Evolutionary conservation across 805 yeast genomes (phyloP).

Genomic region (Lipomyces spencermartinsiae): DNA sequence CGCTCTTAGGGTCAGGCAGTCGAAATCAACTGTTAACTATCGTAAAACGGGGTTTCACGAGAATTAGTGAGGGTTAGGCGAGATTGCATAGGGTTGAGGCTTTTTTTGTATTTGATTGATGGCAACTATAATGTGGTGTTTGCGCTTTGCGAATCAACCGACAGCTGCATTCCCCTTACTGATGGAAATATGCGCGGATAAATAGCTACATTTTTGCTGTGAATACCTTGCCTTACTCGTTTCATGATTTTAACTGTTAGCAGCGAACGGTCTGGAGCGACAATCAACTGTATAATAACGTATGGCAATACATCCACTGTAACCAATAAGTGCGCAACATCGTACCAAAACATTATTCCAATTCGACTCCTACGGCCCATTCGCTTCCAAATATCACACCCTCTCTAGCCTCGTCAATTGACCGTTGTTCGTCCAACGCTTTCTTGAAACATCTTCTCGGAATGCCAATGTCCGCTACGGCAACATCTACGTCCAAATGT

Average conservation of each 20-base stretch:
- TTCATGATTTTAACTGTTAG: background rate
- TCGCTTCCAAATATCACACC: slow-evolving; percentile 39
- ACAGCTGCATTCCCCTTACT: background rate
- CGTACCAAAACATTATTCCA: slow-evolving; percentile 17
- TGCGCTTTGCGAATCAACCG: background rate
- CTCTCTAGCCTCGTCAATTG: slow-evolving; percentile 26
- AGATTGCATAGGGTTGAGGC: no score
- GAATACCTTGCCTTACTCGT: background rate
- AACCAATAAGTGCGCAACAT: background rate
- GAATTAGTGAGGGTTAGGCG: no score
- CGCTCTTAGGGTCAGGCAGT: no score
- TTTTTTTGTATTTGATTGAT: no score
- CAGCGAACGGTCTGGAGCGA: background rate
- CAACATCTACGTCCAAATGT: slow-evolving; percentile 20
- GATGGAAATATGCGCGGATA: background rate
- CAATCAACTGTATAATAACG: background rate
- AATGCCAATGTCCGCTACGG: slow-evolving; percentile 40
- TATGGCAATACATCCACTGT: background rate
- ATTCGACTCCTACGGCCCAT: slow-evolving; percentile 24
- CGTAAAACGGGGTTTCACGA: no score
- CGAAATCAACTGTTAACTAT: no score
- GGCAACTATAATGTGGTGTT: no score
- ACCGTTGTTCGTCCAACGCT: slow-evolving; percentile 13
- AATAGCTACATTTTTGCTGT: background rate
- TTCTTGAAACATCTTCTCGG: slow-evolving; percentile 36